Base-by-base conservation (phyloP, 2,329 filamentous ascomycete species). In the Karstenula rhodostoma region DNA sequence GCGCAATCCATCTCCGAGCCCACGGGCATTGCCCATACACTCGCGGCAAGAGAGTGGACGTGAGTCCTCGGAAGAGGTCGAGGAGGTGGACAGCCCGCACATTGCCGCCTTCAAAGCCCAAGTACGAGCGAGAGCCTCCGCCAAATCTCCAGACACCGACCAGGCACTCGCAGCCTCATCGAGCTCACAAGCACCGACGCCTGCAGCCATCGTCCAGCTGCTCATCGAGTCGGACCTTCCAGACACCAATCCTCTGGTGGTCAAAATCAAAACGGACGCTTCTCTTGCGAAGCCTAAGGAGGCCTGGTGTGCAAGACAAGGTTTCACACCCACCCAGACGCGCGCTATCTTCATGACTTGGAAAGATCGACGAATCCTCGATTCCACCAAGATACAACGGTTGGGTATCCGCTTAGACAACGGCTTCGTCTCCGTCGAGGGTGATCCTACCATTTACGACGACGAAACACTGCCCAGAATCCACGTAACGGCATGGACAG, bases 401-500 rank as follows among this genome's bases (percentile, higher is more conserved):
- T 57, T 77, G n/a, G 77, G 76, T 10, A 84, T 95, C 48, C 79
- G 80, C 29, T 70, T 83, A 3, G 80, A 83, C 56, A 67, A 70
- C 1, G 79, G 82, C 0, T 74, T 68, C 40, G 69, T 80, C 17
- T 73, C 69, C 19, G 67, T 77, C 57, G 75, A 78, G 43, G 72
- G 73, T 56, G 67, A 73, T n/a, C 76, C 83, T 5, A 81, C 82
- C 23, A 83, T 85, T 1, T 84, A 85, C 56, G 83, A 85, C 27
- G 83, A 84, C 25, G 82, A 83, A 4, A 70, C 72, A 22, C 46
- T 69, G 13, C 78, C 82, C 8, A 85, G 85, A 56, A 84, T 96
- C n/a, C 85, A 90, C 66, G 84, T 96, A 64, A 89, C 94, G 75
- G 91, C 90, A 7, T 92, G 91, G 85, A 94, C 91, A 0, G 82